Conservation (phyloP, 1,284 basidiomycete species). For the Singerocomus inundabilis region DNA sequence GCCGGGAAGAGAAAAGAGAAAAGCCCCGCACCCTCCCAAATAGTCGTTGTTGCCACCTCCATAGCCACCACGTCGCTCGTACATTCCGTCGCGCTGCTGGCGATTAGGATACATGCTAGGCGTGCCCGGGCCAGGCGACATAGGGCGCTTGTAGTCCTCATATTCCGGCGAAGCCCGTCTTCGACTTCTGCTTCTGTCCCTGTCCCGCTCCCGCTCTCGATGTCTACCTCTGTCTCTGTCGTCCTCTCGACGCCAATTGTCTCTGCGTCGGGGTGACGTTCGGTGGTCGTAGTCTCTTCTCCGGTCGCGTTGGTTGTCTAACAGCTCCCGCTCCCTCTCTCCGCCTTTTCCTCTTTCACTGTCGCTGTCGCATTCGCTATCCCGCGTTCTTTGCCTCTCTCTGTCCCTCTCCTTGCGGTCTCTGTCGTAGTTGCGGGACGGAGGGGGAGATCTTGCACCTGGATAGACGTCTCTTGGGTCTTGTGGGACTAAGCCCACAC, state of each 20-base stretch:
- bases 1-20: background rate
- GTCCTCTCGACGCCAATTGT: constrained; percentile 2
- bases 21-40: constrained; percentile 37
- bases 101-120: constrained; percentile 43
- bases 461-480: constrained; percentile 25
- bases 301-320: constrained; percentile 7
- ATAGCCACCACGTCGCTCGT: constrained; percentile 27
- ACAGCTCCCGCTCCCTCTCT: constrained; percentile 9
- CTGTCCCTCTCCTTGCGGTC: constrained; percentile 12
- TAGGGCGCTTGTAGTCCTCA: constrained; percentile 30
- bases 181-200: constrained; percentile 17
- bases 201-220: constrained; percentile 15
- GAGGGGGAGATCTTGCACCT: constrained; percentile 32
- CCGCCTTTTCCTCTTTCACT: constrained; percentile 5
- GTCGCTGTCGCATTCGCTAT: constrained; percentile 21
- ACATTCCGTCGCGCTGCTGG: constrained; percentile 12
- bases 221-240: constrained; percentile 14
- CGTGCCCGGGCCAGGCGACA: constrained; percentile 19
- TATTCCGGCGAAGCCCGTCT: constrained; percentile 31
- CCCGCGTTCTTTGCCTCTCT: constrained; percentile 9
- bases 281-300: constrained; percentile 10
- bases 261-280: constrained; percentile 17
- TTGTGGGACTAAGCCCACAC: constrained; percentile 47
- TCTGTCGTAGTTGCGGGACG: constrained; percentile 17
- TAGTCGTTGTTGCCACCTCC: constrained; percentile 36